Percentiles rank a stretch among this genome's conserved stretches.
phyloP scores from a whole-genome alignment of 1,284 basidiomycete genomes.

The Cryptococcus maquisensis region DNA sequence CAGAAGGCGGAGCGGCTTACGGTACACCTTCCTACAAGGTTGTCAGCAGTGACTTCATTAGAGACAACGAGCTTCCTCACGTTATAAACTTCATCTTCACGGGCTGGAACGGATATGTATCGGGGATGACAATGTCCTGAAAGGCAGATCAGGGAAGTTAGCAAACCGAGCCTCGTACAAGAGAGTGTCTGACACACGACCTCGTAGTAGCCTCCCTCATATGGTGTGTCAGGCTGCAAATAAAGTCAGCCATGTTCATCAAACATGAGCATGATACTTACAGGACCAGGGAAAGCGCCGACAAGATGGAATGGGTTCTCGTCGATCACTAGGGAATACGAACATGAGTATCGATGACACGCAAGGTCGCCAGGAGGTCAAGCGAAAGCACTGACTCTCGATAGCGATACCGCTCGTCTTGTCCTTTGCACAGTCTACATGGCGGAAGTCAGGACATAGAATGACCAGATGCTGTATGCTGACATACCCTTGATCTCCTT shows the following conservation, averaged over 20 bases:
- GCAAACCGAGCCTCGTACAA: not conserved
- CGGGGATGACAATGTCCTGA: conserved; percentile 91
- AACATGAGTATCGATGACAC: not conserved
- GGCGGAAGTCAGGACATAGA: not conserved
- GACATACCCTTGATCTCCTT: conserved; percentile 82
- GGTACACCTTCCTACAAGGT: conserved; percentile 71
- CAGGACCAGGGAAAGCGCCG: conserved; percentile 85
- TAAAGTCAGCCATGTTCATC: not conserved
- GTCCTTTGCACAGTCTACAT: conserved; percentile 85
- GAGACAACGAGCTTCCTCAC: conserved; percentile 31
- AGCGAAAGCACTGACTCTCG: conserved; percentile 49
- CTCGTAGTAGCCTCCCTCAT: conserved; percentile 88
- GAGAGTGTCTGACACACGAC: conserved; percentile 60
- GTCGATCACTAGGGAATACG: conserved; percentile 59
- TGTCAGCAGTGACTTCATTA: not conserved
- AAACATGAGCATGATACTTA: conserved; percentile 40
- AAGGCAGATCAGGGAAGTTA: not conserved
- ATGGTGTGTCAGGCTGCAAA: conserved; percentile 67
- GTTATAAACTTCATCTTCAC: conserved; percentile 98
- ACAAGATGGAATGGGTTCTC: conserved; percentile 81
- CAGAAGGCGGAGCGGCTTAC: conserved; percentile 46
- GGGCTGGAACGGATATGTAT: conserved; percentile 92
- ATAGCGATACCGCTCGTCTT: conserved; percentile 78
- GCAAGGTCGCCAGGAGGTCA: not conserved
- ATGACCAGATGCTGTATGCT: not conserved